Conservation (phyloP, 768 basidiomycete species). For the Tylopilus sp. region DNA sequence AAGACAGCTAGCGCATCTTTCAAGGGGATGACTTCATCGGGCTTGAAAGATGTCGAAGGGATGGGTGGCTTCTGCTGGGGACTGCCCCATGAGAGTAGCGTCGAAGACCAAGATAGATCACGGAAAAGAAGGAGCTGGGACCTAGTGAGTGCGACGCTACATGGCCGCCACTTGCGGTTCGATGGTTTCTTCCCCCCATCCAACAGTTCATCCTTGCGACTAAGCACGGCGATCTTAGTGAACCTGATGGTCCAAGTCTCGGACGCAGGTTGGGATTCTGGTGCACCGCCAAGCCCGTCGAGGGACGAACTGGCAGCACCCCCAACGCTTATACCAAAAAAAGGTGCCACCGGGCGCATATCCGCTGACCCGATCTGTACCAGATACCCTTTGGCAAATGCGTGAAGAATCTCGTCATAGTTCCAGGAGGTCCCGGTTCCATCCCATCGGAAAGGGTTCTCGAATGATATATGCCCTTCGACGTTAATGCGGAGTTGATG, state of each 20-base stretch:
- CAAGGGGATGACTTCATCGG: conserved; percentile 83
- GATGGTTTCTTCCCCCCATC: conserved; percentile 74
- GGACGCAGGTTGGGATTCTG: conserved; percentile 24
- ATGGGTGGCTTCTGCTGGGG: conserved; percentile 36
- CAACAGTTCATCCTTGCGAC: conserved; percentile 73
- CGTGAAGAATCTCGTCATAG: conserved; percentile 57
- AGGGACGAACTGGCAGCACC: conserved; percentile 32
- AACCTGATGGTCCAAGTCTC: conserved; percentile 57
- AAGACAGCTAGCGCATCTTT: conserved; percentile 76
- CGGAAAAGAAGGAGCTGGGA: conserved; percentile 92
- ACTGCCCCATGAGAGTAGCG: conserved; percentile 43
- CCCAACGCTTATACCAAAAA: conserved; percentile 40
- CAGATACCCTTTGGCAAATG: conserved; percentile 57
- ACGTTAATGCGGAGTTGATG: conserved; percentile 68
- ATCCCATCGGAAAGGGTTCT: conserved; percentile 65
- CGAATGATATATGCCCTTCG: conserved; percentile 49
- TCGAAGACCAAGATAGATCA: conserved; percentile 55
- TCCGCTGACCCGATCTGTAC: conserved; percentile 53
- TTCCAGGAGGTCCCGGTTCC: conserved; percentile 68
- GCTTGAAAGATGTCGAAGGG: conserved; percentile 50
- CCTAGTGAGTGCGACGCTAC: conserved; percentile 81
- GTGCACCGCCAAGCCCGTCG: conserved; percentile 24
- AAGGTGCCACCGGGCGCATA: conserved; percentile 37
- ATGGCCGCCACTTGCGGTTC: conserved; percentile 85
- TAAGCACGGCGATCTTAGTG: conserved; percentile 76